Evolutionary conservation across 2,329 filamentous ascomycete genomes (phyloP), one percentile per base, ranked within the genome.

Genomic region (Shiraia bambusicola): DNA sequence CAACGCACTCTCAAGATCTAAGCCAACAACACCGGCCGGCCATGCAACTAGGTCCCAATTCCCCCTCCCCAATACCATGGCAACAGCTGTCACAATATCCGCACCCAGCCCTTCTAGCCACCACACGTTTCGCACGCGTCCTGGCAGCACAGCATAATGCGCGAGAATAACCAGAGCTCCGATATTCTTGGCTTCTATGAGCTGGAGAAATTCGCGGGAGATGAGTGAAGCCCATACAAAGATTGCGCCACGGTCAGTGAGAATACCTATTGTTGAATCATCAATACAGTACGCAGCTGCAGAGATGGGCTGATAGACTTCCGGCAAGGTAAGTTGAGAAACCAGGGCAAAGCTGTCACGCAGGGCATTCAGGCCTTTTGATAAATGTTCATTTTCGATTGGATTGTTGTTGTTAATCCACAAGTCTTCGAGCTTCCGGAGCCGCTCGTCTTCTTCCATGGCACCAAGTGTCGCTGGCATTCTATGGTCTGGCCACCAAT

Each of bases 91-190:
- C 8, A 66, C 54, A 28, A 66, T 58, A 26, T 63, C 57, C 3
- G 56, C 52, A 4, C 65, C 65, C 5, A 67, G 34, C 0, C 61
- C 63, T 29, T 67, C 63, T 5, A 68, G 37, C 63, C 63, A 68
- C 65, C 65, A 68, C 6, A 66, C 58, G 16, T 62, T 61, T 12
- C 63, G 43, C 6, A 66, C 57, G 15, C 65, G 45, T 1, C 63
- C 63, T 1, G 66, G 54, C 12, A 72, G 42, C 4, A 70, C 56
- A 13, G 66, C 68, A 38, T 65, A 71, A 38, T 71, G 59, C 8
- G 67, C 68, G 8, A 71, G 44, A 13, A 72, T 58, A 17, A 70
- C 59, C 11, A 72, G 44, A 1, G 66, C 66, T 13, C 64, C 54
- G 1, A 48, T 41, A 22, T 68, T 59, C 36, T 61, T 61, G 28